Base-by-base conservation (phyloP, 2,329 filamentous ascomycete species). In the Metarhizium album region DNA sequence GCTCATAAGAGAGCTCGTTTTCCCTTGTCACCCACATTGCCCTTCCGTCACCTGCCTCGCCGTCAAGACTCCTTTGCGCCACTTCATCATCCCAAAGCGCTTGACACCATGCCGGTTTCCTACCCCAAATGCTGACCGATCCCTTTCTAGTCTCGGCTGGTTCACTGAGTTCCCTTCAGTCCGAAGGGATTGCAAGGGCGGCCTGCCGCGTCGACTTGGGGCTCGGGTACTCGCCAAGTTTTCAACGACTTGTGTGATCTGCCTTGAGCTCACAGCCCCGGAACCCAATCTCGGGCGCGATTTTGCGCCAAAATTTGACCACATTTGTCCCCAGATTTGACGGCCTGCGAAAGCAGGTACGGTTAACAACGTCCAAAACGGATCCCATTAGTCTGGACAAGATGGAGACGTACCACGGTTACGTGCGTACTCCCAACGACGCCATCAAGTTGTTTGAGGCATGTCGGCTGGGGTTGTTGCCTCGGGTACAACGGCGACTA, bases 391-490 rank as follows among this genome's bases (percentile, higher is more conserved):
- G 47, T 33, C 47, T 54, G 50, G 59, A 63, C 58, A 74, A 66
- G 62, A 97, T 97, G 91, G 93, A 98, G 74, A 98, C 93, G 45
- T 98, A 97, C 66, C 80, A 91, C 73, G 93, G 93, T 55, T 86
- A 88, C 67, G 90, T 98, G 64, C 87, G 90, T 70, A 94, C 90
- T n/a, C 91, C 93, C 38, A 85, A 83, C 62, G 93, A 98, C 70
- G 93, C 93, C 60, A 96, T 98, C 72, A 90, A 96, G 65, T 78
- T 98, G n/a, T 97, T 98, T 65, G 93, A 97, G 70, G 93, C 93
- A 54, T 98, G 91, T 69, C 80, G 91, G 57, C 76, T 95, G 45
- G 93, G 93, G 50, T 74, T 95, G 46, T 74, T 97, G 46, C 93
- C 93, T 29, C 83, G 93, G 58, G 93, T 98, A 5, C 93, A 97